Conservation (phyloP, 148 eudicot species). For the Pharnaceum exiguum region DNA sequence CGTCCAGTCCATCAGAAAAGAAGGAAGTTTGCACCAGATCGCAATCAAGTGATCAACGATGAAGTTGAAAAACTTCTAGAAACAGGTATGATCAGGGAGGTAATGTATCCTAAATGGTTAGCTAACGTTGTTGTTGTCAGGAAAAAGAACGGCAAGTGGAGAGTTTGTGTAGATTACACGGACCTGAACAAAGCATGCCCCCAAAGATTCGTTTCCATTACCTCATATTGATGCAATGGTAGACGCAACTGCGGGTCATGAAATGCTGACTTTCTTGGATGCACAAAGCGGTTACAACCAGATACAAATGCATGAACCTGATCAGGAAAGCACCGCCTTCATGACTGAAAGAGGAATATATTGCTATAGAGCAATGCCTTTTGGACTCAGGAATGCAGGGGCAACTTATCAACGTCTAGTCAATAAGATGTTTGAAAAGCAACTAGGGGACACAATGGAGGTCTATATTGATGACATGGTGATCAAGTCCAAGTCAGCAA, state of each 20-base stretch:
- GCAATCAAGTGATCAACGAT: neutral
- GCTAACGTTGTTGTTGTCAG: neutral
- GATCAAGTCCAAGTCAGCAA: neutral
- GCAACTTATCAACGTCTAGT: neutral
- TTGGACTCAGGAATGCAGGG: no score
- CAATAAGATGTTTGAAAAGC: neutral
- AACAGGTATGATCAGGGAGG: neutral
- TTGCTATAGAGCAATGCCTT: no score
- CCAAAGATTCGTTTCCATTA: neutral
- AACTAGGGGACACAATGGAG: neutral
- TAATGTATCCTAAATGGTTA: neutral
- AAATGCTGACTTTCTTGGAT: neutral
- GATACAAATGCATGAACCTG: neutral
- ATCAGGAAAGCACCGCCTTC: conserved; percentile 1
- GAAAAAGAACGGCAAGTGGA: neutral
- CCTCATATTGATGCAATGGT: conserved; percentile 5
- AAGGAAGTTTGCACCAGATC: no score
- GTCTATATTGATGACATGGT: neutral
- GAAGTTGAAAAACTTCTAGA: neutral
- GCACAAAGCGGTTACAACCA: neutral
- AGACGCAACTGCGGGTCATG: neutral
- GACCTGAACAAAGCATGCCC: no score
- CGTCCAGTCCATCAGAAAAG: no score
- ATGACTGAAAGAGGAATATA: no score
- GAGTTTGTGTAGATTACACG: no score